These are phyloP conservation scores for Alternaria postmessia DNA, from an alignment of 2,329 filamentous ascomycete genomes.

Conservation along the genomic window DNA sequence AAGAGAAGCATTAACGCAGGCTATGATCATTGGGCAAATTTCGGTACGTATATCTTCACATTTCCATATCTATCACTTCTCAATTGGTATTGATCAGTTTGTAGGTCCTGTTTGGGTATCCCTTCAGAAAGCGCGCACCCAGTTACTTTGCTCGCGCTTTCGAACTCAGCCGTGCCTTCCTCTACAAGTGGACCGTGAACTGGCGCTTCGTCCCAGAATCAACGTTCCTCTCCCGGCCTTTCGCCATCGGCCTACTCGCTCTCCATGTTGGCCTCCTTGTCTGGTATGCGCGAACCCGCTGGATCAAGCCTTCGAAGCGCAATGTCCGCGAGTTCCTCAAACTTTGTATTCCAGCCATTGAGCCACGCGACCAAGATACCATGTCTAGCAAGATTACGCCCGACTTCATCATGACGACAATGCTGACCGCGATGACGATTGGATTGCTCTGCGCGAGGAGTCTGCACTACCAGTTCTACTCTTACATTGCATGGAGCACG, in stretches of 20 bases:
- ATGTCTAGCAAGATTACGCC: constrained; percentile 70
- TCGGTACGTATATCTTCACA: constrained; percentile 64
- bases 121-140: constrained; percentile 72
- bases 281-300: constrained; percentile 71
- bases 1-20: constrained; percentile 70
- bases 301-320: constrained; percentile 74
- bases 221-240: constrained; percentile 74
- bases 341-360: constrained; percentile 55
- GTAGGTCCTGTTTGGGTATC: constrained; percentile 65
- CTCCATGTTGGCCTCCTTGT: constrained; percentile 72
- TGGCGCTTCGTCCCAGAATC: constrained; percentile 95
- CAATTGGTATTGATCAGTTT: constrained; percentile 16
- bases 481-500: constrained; percentile 88
- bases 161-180: constrained; percentile 87
- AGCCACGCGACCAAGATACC: constrained; percentile 59
- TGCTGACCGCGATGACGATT: constrained; percentile 78
- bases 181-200: constrained; percentile 99
- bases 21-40: constrained; percentile 75
- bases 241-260: constrained; percentile 72
- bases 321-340: constrained; percentile 64
- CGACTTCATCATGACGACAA: constrained; percentile 76
- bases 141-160: constrained; percentile 87
- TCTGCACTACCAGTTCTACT: constrained; percentile 95
- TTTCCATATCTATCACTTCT: not conserved
- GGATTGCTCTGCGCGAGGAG: constrained; percentile 87